A percentile compares a stretch with the other conserved stretches of the same genome.
Evolutionary conservation across 2,329 filamentous ascomycete genomes (phyloP).

Genomic region (Penicillium glabrum): DNA sequence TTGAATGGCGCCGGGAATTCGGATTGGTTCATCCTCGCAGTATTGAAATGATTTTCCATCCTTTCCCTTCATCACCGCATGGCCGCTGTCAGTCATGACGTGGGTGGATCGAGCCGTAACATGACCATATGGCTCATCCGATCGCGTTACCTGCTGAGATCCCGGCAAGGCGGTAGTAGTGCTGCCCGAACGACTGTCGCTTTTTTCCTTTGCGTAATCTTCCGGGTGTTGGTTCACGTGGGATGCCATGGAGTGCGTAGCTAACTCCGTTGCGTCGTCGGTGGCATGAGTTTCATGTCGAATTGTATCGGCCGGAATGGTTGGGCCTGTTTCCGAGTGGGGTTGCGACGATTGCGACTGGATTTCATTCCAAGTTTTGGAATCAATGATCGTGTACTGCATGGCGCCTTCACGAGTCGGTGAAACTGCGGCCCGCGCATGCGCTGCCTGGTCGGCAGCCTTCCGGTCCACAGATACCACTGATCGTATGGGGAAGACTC

Average conservation of each 20-base stretch:
- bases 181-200: constrained; percentile 8
- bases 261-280: constrained; percentile 16
- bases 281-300: constrained; percentile 16
- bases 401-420: constrained; percentile 25
- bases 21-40: constrained; percentile 90
- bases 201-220: constrained; percentile 12
- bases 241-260: constrained; percentile 19
- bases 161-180: neutral
- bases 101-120: constrained; percentile 78
- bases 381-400: constrained; percentile 30
- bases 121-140: constrained; percentile 46
- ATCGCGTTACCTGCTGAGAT: neutral
- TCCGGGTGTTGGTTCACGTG: constrained; percentile 19
- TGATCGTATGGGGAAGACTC: constrained; percentile 81
- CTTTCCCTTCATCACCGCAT: constrained; percentile 78
- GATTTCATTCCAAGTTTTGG: constrained; percentile 24
- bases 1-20: constrained; percentile 78
- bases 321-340: neutral
- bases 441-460: constrained; percentile 36
- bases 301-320: constrained; percentile 9
- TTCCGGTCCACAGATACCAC: constrained; percentile 68
- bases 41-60: constrained; percentile 70
- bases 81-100: constrained; percentile 71
- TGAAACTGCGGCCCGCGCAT: constrained; percentile 14
- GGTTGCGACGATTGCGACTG: constrained; percentile 11